A percentile compares a stretch with the other conserved stretches of the same genome.
phyloP scores from a whole-genome alignment of 106 monocot genomes.

The Dioscorea zingiberensis region DNA sequence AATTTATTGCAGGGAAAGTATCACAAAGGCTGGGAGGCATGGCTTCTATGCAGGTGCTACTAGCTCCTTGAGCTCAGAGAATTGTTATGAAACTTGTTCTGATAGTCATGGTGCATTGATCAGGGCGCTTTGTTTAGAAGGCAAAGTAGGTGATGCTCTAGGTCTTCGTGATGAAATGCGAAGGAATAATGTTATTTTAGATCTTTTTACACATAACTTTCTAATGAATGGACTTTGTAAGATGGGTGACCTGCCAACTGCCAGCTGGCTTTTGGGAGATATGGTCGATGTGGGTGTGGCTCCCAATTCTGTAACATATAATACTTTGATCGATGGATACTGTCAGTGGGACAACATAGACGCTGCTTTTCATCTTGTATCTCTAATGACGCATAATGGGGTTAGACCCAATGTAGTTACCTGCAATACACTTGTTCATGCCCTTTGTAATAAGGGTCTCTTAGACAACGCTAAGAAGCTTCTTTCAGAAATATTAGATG shows the following conservation, averaged over 20 bases:
- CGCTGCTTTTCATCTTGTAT: constrained; percentile 52
- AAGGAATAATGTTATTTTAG: constrained; percentile 16
- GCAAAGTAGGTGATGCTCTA: constrained; percentile 47
- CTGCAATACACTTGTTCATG: constrained; percentile 61
- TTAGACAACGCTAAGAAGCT: constrained; percentile 44
- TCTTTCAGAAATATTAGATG: constrained; percentile 39
- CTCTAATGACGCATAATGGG: constrained; percentile 49
- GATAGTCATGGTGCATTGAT: constrained; percentile 26
- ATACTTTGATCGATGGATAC: constrained; percentile 50
- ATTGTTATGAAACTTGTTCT: constrained; percentile 11
- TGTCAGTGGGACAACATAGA: constrained; percentile 40
- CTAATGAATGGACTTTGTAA: constrained; percentile 69
- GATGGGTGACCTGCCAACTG: constrained; percentile 32
- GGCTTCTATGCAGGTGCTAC: constrained; percentile 23
- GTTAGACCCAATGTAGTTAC: constrained; percentile 49
- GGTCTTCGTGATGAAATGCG: constrained; percentile 28
- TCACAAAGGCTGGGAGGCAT: constrained; percentile 21
- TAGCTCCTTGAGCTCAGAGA: constrained; percentile 13
- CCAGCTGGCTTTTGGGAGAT: constrained; percentile 40
- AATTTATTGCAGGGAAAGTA: constrained; percentile 48
- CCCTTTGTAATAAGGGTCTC: constrained; percentile 45
- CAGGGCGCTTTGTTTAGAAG: constrained; percentile 36
- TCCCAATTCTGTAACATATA: constrained; percentile 55
- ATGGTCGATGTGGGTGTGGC: constrained; percentile 46
- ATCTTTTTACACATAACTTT: constrained; percentile 44